A percentile compares a stretch with the other conserved stretches of the same genome.
Evolutionary conservation across 768 basidiomycete species (phyloP).

Genomic region (Lactarius quietus): DNA sequence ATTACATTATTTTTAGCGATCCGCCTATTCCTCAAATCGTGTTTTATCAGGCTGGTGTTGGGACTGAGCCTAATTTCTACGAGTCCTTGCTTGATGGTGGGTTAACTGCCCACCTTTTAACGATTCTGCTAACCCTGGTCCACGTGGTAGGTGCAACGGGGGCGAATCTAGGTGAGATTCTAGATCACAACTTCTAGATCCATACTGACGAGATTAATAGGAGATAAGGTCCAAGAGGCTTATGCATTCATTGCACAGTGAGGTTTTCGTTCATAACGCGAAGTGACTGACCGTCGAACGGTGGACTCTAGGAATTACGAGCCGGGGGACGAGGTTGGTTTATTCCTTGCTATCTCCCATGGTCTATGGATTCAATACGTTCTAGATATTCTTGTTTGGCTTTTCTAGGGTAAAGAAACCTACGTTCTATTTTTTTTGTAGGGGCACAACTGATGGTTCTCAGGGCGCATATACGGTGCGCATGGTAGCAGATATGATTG

Average conservation of each 20-base stretch:
- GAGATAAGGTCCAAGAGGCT: constrained; percentile 71
- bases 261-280: constrained; percentile 30
- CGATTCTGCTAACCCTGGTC: background rate
- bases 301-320: constrained; percentile 57
- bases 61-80: constrained; percentile 53
- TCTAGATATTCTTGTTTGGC: constrained; percentile 71
- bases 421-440: background rate
- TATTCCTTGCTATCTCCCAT: background rate
- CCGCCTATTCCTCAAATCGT: constrained; percentile 34
- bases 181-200: background rate
- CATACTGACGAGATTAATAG: constrained; percentile 35
- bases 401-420: constrained; percentile 62
- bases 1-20: constrained; percentile 19
- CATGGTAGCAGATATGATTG: constrained; percentile 70
- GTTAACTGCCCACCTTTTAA: constrained; percentile 10
- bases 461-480: constrained; percentile 76
- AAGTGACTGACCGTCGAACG: background rate
- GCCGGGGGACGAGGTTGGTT: constrained; percentile 64
- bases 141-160: constrained; percentile 57
- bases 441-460: constrained; percentile 13
- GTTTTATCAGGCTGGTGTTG: constrained; percentile 41
- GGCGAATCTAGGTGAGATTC: constrained; percentile 49
- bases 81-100: constrained; percentile 59
- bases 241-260: constrained; percentile 81
- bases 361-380: background rate